Conservation (phyloP, 495 filamentous ascomycete species). For the Letharia columbiana region DNA sequence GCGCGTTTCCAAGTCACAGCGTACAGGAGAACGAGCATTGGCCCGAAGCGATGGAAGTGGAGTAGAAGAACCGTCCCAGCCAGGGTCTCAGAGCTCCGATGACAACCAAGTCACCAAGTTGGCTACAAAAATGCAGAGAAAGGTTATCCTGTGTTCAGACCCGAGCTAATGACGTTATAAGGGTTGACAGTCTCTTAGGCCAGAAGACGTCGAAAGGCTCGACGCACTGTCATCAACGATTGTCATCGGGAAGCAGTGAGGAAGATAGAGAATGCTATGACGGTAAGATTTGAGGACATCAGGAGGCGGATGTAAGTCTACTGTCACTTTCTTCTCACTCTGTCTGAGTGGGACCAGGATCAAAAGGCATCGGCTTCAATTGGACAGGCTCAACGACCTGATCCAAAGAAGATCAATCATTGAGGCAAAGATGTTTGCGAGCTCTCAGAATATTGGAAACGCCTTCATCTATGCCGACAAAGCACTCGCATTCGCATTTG, state of each 20-base stretch:
- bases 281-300: conserved; percentile 8
- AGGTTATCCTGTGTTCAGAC: neutral
- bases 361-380: conserved; percentile 10
- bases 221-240: conserved; percentile 23
- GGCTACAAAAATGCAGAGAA: conserved; percentile 21
- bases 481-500: conserved; percentile 9
- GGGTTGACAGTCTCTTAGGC: conserved; percentile 19
- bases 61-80: neutral
- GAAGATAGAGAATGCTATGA: conserved; percentile 17
- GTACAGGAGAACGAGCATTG: conserved; percentile 6
- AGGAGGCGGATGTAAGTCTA: conserved; percentile 12
- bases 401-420: conserved; percentile 15
- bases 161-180: neutral
- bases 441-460: conserved; percentile 14
- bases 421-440: conserved; percentile 19
- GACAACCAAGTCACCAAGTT: conserved; percentile 18
- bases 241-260: conserved; percentile 24
- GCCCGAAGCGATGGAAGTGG: conserved; percentile 15
- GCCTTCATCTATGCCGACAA: conserved; percentile 17
- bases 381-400: conserved; percentile 12
- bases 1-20: conserved; percentile 2
- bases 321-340: neutral
- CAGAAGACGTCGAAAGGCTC: conserved; percentile 24
- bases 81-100: conserved; percentile 15
- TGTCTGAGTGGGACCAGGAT: conserved; percentile 3